Base-by-base conservation (phyloP, 2,329 filamentous ascomycete genomes). In the Zymoseptoria crescenta region DNA sequence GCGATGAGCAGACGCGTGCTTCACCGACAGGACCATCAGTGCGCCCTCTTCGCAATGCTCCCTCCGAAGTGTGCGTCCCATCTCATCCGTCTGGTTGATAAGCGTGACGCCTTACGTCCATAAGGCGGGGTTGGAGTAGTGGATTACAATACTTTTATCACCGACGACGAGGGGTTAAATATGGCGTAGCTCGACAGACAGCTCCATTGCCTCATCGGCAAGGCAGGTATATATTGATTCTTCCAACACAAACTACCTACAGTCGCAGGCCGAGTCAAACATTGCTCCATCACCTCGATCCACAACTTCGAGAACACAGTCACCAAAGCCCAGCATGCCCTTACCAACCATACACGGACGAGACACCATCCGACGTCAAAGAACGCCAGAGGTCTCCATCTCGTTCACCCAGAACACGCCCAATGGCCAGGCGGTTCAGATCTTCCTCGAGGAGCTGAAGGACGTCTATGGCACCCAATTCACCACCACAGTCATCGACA, bases 391-490 rank as follows among this genome's bases (percentile, higher is more conserved):
- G 80, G 80, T 45, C 73, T 82, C 41, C 79, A 82, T 65, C 70
- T 83, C 2, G 74, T 83, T 83, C 65, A 82, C 80, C 0, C 73
- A 74, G 65, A 76, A 69, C 64, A 81, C 80, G 1, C 79, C 79
- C 49, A 82, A 82, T 67, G 79, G 79, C 28, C 74, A 79, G 61
- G 79, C 80, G 21, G 76, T 80, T 1, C 78, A 80, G 65, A 81
- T 82, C 67, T 71, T 81, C 62, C 76, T 82, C n/a, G 81, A 83
- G 65, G 81, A 83, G 67, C 72, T 83, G 24, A 76, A 77, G 49
- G 77, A 79, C 29, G 63, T 61, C 29, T 83, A 83, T 65, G 78
- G 77, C 51, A 77, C 74, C 1, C 65, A 79, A 59, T 82, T 75
- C 74, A 78, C 74, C 0, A 77, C 74, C 2, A 78, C 74, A 1